Evolutionary conservation across 176 grass and related monocot species (phyloP).

Genomic region (Triticum urartu): DNA sequence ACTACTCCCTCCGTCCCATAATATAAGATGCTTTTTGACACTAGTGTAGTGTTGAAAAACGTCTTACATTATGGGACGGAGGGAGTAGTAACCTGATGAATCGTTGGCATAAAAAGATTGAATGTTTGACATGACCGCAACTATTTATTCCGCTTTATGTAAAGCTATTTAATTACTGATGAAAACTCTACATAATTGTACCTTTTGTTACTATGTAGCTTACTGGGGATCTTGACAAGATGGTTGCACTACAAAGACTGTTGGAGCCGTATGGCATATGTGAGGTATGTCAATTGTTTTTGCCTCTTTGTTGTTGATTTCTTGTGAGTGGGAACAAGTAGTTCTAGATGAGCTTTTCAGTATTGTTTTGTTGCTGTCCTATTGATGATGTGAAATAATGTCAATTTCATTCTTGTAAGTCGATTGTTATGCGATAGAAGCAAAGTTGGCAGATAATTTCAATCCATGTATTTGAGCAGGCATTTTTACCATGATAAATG

Average conservation of each 20-base stretch:
- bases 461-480: not conserved
- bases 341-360: not conserved
- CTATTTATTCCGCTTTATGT: slow-evolving; percentile 15
- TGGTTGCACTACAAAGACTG: slow-evolving; percentile 90
- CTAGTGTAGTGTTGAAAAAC: too few relatives aligned
- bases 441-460: not conserved
- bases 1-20: too few relatives aligned
- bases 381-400: not conserved
- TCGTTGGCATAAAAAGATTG: not conserved
- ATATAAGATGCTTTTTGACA: too few relatives aligned
- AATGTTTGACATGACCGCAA: not conserved
- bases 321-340: not conserved
- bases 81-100: not conserved
- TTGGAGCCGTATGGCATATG: slow-evolving; percentile 96
- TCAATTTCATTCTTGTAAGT: too few relatives aligned
- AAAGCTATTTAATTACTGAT: not conserved
- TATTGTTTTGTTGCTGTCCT: not conserved
- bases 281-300: slow-evolving; percentile 55
- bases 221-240: slow-evolving; percentile 86
- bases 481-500: not conserved
- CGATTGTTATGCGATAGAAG: not conserved
- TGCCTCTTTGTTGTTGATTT: not conserved
- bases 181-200: slow-evolving; percentile 5
- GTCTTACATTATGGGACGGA: too few relatives aligned
- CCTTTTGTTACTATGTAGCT: slow-evolving; percentile 56